A percentile compares a stretch with the other conserved stretches of the same genome.
These are phyloP conservation scores for Blastocystis sp. DNA, from an alignment of 352 stramenopile genomes.

Conservation along the genomic window DNA sequence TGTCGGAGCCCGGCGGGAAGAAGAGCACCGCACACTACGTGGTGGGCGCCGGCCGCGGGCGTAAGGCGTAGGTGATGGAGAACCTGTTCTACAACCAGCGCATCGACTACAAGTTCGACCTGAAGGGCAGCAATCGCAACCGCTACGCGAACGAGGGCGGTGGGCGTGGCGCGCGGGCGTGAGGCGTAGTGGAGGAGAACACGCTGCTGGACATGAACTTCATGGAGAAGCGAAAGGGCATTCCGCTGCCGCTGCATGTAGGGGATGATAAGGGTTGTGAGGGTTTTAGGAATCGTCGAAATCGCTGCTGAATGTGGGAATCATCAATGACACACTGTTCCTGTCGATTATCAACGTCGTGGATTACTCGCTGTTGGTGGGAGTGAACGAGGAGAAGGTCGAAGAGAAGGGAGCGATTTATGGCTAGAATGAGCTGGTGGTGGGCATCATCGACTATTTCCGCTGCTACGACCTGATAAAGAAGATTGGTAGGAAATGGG, in stretches of 20 bases:
- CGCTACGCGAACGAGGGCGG: conserved; percentile 59
- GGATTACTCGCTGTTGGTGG: conserved; percentile 68
- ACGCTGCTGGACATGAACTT: conserved; percentile 70
- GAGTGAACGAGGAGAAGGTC: conserved; percentile 64
- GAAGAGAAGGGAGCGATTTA: not conserved
- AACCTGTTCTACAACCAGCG: conserved; percentile 67
- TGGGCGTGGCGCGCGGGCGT: not conserved
- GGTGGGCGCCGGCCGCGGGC: conserved; percentile 1
- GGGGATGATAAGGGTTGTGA: not conserved
- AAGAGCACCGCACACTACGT: conserved; percentile 38
- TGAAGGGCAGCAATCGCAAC: conserved; percentile 69
- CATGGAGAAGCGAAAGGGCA: conserved; percentile 67
- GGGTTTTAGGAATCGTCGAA: conserved; percentile 51
- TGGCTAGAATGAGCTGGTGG: conserved; percentile 56
- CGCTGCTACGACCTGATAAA: conserved; percentile 65
- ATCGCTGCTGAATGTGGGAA: conserved; percentile 59
- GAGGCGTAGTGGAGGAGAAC: conserved; percentile 40
- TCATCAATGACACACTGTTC: conserved; percentile 63
- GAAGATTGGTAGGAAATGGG: conserved; percentile 51
- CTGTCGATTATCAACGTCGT: conserved; percentile 66
- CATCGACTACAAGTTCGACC: conserved; percentile 62
- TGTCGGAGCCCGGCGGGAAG: not conserved
- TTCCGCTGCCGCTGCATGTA: conserved; percentile 62
- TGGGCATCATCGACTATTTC: conserved; percentile 70
- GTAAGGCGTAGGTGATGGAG: conserved; percentile 52